Evolutionary conservation across 2,329 filamentous ascomycete genomes (phyloP), one percentile per base, ranked within the genome.

Genomic region (Pseudogymnoascus sp.): DNA sequence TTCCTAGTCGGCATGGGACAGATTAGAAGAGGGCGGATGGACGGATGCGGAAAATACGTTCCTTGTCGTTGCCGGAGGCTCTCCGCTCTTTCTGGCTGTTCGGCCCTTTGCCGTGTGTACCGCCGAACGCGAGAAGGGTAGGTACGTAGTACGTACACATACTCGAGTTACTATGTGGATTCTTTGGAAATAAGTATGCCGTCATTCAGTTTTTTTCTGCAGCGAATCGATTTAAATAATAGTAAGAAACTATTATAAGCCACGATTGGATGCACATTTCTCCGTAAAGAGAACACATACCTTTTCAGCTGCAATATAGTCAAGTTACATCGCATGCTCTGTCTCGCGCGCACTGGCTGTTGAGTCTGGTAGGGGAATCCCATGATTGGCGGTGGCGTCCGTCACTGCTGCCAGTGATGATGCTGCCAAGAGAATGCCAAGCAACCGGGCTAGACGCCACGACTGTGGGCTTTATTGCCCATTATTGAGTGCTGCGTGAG

Each of bases 21-120:
- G 25, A 54, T 54, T 7, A 30, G 25, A 30, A 25, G 22, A 22
- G 30, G 43, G 43, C 43, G 43, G 43, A 54, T 18, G 30, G 43
- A 54, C 25, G 43, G 43, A 54, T 54, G 43, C 43, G 43, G 43
- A 54, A 54, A 54, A 54, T 54, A 54, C 25, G 43, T 32, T 32
- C 25, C 43, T 54, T 54, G 43, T 54, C 25, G 43, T 30, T 54
- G 43, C 43, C 25, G 43, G n/a, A 30, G 43, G 43, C 43, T 30
- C 43, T 50, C 43, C 43, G 43, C 43, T 50, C 43, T 50, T 50
- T 50, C n/a, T n/a, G 43, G 43, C 43, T 54, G 43, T 25, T 54
- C 43, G 43, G 43, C 43, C 43, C 43, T 54, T 54, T 54, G 43
- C 43, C 43, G 43, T 54, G 43, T 54, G 43, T 54, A 54, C 43